These are phyloP conservation scores for Cryptococcus jaspeensis DNA, from an alignment of 1,284 basidiomycete species.

Conservation along the genomic window DNA sequence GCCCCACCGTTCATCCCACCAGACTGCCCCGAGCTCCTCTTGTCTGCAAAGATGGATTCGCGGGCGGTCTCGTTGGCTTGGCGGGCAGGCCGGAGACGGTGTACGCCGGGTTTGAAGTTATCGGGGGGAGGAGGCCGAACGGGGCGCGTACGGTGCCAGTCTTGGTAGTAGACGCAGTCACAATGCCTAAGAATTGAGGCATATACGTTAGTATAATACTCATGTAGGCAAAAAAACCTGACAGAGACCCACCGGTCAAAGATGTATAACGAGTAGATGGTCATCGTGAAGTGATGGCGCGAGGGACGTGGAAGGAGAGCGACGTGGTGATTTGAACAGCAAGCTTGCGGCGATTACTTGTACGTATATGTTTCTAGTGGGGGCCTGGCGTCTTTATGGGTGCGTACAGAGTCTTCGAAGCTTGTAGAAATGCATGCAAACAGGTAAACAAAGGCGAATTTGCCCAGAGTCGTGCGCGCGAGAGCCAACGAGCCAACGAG, in stretches of 20 bases:
- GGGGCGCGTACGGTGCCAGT: conserved; percentile 79
- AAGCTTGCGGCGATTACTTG: too few relatives aligned
- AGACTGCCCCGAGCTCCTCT: not conserved
- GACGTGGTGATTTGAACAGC: too few relatives aligned
- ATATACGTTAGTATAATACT: not conserved
- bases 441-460: too few relatives aligned
- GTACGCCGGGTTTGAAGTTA: conserved; percentile 71
- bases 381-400: too few relatives aligned
- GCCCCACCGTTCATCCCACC: not conserved
- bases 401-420: too few relatives aligned
- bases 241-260: conserved; percentile 67
- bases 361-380: too few relatives aligned
- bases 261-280: conserved; percentile 84
- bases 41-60: conserved; percentile 34
- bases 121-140: conserved; percentile 69
- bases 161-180: conserved; percentile 86
- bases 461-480: too few relatives aligned
- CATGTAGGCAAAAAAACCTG: not conserved
- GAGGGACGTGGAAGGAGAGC: not conserved
- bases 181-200: conserved; percentile 67
- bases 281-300: conserved; percentile 55
- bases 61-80: conserved; percentile 16
- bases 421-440: too few relatives aligned
- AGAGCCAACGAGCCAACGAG: too few relatives aligned
- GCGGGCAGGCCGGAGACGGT: conserved; percentile 50